phyloP scores from a whole-genome alignment of 129 eudicot genomes.

The Centaurea solstitialis region DNA sequence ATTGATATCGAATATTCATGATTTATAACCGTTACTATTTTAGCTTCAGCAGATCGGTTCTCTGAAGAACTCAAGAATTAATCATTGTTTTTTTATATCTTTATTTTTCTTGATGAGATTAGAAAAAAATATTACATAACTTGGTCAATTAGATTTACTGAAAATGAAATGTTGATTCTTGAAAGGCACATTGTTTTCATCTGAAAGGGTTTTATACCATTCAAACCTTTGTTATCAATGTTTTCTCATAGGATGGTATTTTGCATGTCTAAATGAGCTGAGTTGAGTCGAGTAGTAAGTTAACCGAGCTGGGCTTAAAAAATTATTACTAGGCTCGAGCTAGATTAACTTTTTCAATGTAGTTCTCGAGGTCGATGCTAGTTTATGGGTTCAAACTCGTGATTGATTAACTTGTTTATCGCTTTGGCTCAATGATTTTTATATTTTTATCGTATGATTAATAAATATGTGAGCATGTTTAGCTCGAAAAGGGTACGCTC shows the following conservation, averaged over 20 bases:
- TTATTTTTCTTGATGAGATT: background rate
- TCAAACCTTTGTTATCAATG: background rate
- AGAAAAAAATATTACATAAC: background rate
- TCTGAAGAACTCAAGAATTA: slow-evolving; percentile 8
- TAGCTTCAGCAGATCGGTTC: background rate
- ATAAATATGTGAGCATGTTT: too few species aligned
- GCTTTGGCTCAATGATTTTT: too few species aligned
- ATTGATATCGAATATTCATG: slow-evolving; percentile 5
- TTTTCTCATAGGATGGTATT: background rate
- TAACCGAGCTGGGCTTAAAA: too few species aligned
- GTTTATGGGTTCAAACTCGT: too few species aligned
- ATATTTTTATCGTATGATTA: too few species aligned
- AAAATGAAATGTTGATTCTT: background rate
- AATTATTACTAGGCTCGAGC: too few species aligned
- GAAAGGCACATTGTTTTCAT: background rate
- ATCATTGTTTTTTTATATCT: too few species aligned
- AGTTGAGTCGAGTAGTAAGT: too few species aligned
- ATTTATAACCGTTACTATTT: slow-evolving; percentile 1
- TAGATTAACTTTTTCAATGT: too few species aligned
- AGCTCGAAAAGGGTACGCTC: too few species aligned
- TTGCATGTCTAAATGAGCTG: background rate
- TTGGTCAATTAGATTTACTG: background rate
- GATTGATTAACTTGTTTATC: too few species aligned
- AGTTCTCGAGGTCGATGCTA: too few species aligned
- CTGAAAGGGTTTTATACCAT: background rate